These are phyloP conservation scores for Sophora flavescens DNA, from an alignment of 306 rosid genomes.

Conservation along the genomic window DNA sequence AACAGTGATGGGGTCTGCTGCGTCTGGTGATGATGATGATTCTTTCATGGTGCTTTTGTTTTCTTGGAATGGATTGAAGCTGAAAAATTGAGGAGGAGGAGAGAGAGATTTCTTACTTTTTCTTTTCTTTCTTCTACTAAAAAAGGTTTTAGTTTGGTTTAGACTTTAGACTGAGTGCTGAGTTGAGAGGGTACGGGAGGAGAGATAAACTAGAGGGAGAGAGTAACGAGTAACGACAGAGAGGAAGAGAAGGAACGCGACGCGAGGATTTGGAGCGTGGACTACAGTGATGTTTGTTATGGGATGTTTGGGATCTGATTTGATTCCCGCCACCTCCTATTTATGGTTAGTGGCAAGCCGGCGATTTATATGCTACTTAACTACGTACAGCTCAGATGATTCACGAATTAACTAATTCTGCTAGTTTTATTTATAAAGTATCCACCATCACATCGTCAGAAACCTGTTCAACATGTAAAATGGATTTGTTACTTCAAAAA, in stretches of 20 bases:
- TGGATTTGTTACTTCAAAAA: no score
- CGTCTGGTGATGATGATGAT: constrained; percentile 39
- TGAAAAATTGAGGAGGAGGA: neutral
- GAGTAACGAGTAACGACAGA: neutral
- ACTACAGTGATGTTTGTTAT: neutral
- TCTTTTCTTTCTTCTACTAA: neutral
- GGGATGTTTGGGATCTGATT: neutral
- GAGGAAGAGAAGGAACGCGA: neutral
- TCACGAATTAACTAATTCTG: no score
- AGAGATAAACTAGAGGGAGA: neutral
- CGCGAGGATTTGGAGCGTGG: neutral
- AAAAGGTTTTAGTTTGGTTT: neutral
- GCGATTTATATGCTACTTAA: neutral
- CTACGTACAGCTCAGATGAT: no score
- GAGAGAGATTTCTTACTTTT: neutral
- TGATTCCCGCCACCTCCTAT: neutral
- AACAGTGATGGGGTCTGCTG: constrained; percentile 52
- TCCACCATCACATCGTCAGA: no score
- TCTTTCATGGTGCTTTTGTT: constrained; percentile 58
- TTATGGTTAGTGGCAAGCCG: neutral
- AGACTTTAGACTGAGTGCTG: neutral
- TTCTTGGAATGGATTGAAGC: no score
- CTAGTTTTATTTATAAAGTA: no score
- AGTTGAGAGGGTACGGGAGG: neutral
- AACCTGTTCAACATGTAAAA: no score